Conservation (phyloP, 2,329 filamentous ascomycete species). For the Aureobasidium lini region DNA sequence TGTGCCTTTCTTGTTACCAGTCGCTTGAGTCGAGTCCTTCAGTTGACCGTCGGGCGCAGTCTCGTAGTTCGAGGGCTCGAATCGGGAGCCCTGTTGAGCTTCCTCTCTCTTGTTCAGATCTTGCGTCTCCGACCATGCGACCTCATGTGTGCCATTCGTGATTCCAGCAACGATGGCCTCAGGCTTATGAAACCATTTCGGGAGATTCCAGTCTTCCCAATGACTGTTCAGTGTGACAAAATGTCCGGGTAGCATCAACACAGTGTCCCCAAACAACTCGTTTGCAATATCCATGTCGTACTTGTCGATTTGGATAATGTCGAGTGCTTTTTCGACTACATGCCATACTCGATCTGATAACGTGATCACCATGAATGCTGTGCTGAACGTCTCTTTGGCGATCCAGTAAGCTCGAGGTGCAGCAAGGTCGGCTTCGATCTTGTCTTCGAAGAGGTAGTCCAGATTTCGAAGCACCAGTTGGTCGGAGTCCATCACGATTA, state of each 20-base stretch:
- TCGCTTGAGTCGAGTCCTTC: no score
- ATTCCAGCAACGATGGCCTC: slow-evolving; percentile 13
- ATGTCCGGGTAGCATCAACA: slow-evolving; percentile 23
- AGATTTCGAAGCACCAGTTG: slow-evolving; percentile 24
- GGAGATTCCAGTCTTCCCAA: slow-evolving; percentile 28
- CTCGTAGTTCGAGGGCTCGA: no score
- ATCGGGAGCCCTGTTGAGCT: no score
- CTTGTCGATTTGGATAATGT: slow-evolving; percentile 16
- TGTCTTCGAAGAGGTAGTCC: slow-evolving; percentile 23
- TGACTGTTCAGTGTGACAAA: slow-evolving; percentile 24
- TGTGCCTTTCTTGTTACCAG: no score
- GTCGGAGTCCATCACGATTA: slow-evolving; percentile 24
- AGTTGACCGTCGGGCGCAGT: no score
- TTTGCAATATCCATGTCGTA: slow-evolving; percentile 29
- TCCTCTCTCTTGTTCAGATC: not conserved
- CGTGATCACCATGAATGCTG: slow-evolving; percentile 24
- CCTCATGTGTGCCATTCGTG: not conserved
- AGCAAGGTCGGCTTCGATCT: slow-evolving; percentile 21
- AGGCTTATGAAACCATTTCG: slow-evolving; percentile 20
- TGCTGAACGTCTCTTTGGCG: slow-evolving; percentile 21
- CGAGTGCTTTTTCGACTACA: slow-evolving; percentile 18
- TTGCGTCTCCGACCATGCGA: not conserved
- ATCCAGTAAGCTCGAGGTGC: slow-evolving; percentile 27
- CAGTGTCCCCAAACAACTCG: slow-evolving; percentile 22
- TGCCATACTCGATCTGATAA: slow-evolving; percentile 23